Base-by-base conservation (phyloP, 257 asterid genomes). In the Linaria vulgaris region DNA sequence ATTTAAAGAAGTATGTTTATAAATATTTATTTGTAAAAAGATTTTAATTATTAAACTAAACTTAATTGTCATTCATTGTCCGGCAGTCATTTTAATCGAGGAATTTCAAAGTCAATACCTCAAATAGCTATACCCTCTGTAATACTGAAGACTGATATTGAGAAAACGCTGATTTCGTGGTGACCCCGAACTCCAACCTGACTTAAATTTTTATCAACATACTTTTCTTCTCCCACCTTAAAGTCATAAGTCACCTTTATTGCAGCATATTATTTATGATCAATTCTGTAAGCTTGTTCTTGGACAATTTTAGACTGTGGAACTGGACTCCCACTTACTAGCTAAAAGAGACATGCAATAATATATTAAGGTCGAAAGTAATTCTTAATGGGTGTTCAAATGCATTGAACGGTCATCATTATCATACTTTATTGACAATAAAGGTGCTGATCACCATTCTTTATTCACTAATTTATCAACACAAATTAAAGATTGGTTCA, bases 331-430 rank as follows among this genome's bases (percentile, higher is more conserved):
- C 41, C 41, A 34, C 41, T 34, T 34, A 34, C 41, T 44, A 44
- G 17, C n/a, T n/a, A n/a, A 44, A 44, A 12, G 17, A 6, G 15
- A 9, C n/a, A n/a, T n/a, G n/a, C n/a, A 44, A 44, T 44, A 44
- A 34, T 27, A 56, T 5, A 9, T 1, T 39, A 59, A 17, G n/a
- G 22, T 56, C 39, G 7, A 19, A 12, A 43, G 22, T 46, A 61
- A 48, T 59, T 30, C 53, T 14, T 63, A 59, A 7, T 63, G 37
- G 11, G 59, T 63, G 22, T 50, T 49, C 50, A 63, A 63, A 49
- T 63, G 45, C 57, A 63, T 39, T 37, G 50, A 27, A 60, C 68
- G 43, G 22, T n/a, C 59, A 14, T 34, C 53, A 23, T 38, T 31
- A 59, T 60, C 49, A 59, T 54, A 21, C 47, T 52, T 27, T 41